A percentile compares a stretch with the other conserved stretches of the same genome.
Conservation (phyloP, 2,329 filamentous ascomycete genomes). For the Periglandula ipomoeae region DNA sequence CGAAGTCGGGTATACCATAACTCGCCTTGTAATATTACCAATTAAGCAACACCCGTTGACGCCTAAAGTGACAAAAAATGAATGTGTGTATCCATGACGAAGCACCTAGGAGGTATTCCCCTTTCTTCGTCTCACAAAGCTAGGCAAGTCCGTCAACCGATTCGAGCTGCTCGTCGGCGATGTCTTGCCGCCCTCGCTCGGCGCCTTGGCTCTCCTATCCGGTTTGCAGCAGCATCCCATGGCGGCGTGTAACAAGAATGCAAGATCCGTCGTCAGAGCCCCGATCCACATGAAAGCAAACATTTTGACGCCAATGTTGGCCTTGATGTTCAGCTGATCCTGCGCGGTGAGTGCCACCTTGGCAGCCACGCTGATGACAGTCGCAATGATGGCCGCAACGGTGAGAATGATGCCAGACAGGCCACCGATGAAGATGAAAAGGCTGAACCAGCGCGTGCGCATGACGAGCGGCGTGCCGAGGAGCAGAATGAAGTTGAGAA, state of each 20-base stretch:
- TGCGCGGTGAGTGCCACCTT: conserved; percentile 64
- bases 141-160: conserved; percentile 14
- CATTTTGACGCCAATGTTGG: conserved; percentile 63
- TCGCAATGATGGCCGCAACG: conserved; percentile 65
- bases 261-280: conserved; percentile 54
- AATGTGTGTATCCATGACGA: background rate
- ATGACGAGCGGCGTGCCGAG: conserved; percentile 51
- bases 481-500: conserved; percentile 64
- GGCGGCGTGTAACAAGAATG: conserved; percentile 64
- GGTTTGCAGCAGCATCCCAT: conserved; percentile 66
- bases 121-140: conserved; percentile 21
- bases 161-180: conserved; percentile 10
- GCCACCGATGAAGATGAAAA: conserved; percentile 60
- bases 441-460: conserved; percentile 51
- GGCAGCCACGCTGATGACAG: conserved; percentile 77
- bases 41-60: no score
- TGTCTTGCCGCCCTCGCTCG: background rate
- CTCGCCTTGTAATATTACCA: no score
- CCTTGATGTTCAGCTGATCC: conserved; percentile 66
- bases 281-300: conserved; percentile 87
- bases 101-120: conserved; percentile 2
- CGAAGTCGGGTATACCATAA: no score
- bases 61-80: no score
- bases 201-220: conserved; percentile 9
- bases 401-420: conserved; percentile 58